Base-by-base conservation (phyloP, 371 early-diverging fungal species). In the Batkoa obscura region DNA sequence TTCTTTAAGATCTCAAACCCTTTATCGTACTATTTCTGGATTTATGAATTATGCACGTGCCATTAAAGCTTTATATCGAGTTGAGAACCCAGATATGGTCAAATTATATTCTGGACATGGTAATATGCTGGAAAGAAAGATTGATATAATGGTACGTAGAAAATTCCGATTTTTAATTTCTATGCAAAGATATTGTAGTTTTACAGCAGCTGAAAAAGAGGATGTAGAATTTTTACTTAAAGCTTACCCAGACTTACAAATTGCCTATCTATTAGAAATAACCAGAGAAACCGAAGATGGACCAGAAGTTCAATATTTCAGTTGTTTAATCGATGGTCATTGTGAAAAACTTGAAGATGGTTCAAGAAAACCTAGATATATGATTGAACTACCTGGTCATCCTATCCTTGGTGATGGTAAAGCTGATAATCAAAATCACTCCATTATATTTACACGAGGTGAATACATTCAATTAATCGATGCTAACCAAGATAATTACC, bases 341-440 rank as follows among this genome's bases (percentile, higher is more conserved):
- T 83, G 79, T 52, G 76, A 81, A 59, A 48, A 73, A 23, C 59
- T 72, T 50, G 69, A 73, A 10, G 73, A 83, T 57, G 84, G 84
- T 3, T 74, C 74, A 45, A 74, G 84, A 60, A 76, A 73, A 62
- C 86, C 88, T 34, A 73, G 71, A 57, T 86, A 75, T 64, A 71
- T 80, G 23, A 72, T 90, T 32, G 76, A 85, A 52, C 71, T 91
- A 13, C 92, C 92, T 0, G 90, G 92, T 3, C 79, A 80, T 60
- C 88, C 90, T 0, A 85, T 90, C 56, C 66, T 91, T 13, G 90
- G 92, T 32, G 90, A 91, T 62, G 90, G 90, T 58, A 88, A 89
- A 68, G 79, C 88, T 0, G 90, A 89, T 64, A 89, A 90, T 62
- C 90, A 91, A 66, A 90, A 90, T 64, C 83, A 82, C 54, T 75